Evolutionary conservation across 2,329 filamentous ascomycete species (phyloP), one percentile per base, ranked within the genome.

Genomic region (Gnomoniopsis smithogilvyi): DNA sequence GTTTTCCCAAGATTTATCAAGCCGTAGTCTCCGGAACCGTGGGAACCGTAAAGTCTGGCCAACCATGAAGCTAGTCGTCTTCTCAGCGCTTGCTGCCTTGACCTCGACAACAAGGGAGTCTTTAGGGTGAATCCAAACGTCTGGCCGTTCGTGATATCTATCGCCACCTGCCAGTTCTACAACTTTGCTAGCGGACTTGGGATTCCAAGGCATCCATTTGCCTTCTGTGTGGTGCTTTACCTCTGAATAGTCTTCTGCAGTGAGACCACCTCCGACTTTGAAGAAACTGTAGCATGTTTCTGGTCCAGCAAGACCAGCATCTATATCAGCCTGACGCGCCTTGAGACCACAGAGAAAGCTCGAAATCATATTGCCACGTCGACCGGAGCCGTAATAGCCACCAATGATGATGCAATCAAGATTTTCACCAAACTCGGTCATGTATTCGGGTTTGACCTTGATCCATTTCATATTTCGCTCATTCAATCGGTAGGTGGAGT

Each of bases 361-460:
- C 1, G 92, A 92, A 3, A 97, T 77, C 2, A 76, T 84, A 45
- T 94, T 95, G 51, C 95, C 95, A 51, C 95, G 85, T 58, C 84
- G 86, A 0, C 95, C 95, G 33, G 90, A 91, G 15, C 95, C 95
- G 70, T 91, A 99, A 74, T 96, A 98, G 10, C 92, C 95, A 56
- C 94, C 95, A 55, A 99, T 85, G 17, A 99, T 80, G 15, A 97
- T 77, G 64, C 92, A 92, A 70, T 99, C 95, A 3, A 99, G 84
- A 0, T 89, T 91, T 73, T 98, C 94, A 62, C 95, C 95, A 70
- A 95, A 96, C 63, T 96, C 94, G 2, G 88, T 88, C 93, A 98
- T 97, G 72, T 99, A 99, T 64, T 99, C 95, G 1, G 95, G 95
- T 68, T 99, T 99, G 10, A 99, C 93, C 71, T 99, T 99, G 75